Evolutionary conservation across 306 rosid species (phyloP).

Genomic region (Vigna trinervia): DNA sequence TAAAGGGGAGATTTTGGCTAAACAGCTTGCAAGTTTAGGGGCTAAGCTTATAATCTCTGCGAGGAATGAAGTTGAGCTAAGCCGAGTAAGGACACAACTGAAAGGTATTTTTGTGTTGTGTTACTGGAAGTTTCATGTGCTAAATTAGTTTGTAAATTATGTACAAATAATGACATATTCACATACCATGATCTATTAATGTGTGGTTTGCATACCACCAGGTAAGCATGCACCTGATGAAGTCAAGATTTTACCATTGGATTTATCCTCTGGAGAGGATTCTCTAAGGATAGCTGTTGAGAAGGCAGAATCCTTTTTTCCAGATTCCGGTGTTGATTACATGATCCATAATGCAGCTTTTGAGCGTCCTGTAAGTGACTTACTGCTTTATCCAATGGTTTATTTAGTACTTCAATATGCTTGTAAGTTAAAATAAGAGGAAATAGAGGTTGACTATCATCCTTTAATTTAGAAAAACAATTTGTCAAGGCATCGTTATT

Average conservation of each 20-base stretch:
- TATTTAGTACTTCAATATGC: not conserved
- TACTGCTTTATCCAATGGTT: constrained; percentile 40
- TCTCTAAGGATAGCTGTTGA: constrained; percentile 73
- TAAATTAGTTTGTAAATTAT: not conserved
- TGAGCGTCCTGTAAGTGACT: constrained; percentile 90
- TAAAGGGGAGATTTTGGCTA: constrained; percentile 87
- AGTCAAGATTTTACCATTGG: constrained; percentile 79
- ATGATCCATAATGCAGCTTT: constrained; percentile 95
- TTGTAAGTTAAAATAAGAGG: constrained; percentile 9
- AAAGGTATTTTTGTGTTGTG: constrained; percentile 58
- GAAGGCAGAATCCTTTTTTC: constrained; percentile 75
- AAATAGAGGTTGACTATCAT: not conserved
- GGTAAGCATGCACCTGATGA: constrained; percentile 85
- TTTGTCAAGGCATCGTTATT: not conserved
- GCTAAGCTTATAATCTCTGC: constrained; percentile 94
- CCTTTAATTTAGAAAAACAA: not conserved
- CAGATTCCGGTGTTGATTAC: constrained; percentile 80
- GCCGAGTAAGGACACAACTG: constrained; percentile 73
- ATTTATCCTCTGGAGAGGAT: constrained; percentile 82
- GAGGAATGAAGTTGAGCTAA: constrained; percentile 82
- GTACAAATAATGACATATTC: constrained; percentile 7
- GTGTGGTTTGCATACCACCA: constrained; percentile 45
- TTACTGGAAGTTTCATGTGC: constrained; percentile 17
- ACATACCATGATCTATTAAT: constrained; percentile 26
- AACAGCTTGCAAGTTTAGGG: constrained; percentile 85